Evolutionary conservation across 1,284 basidiomycete species (phyloP).

Genomic region (Hortiboletus rubellus): DNA sequence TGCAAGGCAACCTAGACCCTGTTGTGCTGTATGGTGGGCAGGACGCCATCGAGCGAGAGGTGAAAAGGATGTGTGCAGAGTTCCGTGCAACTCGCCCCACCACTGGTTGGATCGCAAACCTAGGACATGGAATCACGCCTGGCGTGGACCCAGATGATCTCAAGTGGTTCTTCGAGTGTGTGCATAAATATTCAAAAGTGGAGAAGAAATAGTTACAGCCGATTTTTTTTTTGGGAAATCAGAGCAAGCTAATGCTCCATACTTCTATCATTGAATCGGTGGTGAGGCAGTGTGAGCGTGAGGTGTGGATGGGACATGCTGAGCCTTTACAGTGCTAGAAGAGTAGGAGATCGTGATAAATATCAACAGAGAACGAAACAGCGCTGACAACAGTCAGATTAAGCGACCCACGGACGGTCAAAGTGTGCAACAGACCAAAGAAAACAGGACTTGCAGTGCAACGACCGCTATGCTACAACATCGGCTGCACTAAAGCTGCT

Average conservation of each 20-base stretch:
- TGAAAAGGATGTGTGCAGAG: conserved; percentile 78
- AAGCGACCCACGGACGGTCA: neutral
- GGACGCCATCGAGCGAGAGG: conserved; percentile 85
- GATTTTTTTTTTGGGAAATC: neutral
- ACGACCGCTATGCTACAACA: conserved; percentile 57
- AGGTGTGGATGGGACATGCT: conserved; percentile 19
- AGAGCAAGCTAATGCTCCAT: conserved; percentile 7
- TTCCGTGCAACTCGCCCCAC: conserved; percentile 63
- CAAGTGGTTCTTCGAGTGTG: conserved; percentile 87
- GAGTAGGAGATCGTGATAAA: conserved; percentile 31
- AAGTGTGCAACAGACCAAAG: conserved; percentile 10
- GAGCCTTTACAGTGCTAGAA: conserved; percentile 34
- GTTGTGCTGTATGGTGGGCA: conserved; percentile 83
- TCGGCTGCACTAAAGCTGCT: conserved; percentile 84
- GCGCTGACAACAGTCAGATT: conserved; percentile 6
- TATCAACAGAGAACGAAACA: conserved; percentile 19
- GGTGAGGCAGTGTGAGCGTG: conserved; percentile 16
- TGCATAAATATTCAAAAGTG: conserved; percentile 74
- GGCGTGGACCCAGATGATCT: conserved; percentile 92
- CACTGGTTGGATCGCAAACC: conserved; percentile 89
- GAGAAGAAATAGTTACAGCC: neutral
- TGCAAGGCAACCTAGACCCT: conserved; percentile 98
- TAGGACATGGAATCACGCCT: conserved; percentile 98
- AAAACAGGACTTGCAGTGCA: conserved; percentile 12
- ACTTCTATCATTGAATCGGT: conserved; percentile 14